Base-by-base conservation (phyloP, 495 filamentous ascomycete species). In the Penicillium longicatenatum region DNA sequence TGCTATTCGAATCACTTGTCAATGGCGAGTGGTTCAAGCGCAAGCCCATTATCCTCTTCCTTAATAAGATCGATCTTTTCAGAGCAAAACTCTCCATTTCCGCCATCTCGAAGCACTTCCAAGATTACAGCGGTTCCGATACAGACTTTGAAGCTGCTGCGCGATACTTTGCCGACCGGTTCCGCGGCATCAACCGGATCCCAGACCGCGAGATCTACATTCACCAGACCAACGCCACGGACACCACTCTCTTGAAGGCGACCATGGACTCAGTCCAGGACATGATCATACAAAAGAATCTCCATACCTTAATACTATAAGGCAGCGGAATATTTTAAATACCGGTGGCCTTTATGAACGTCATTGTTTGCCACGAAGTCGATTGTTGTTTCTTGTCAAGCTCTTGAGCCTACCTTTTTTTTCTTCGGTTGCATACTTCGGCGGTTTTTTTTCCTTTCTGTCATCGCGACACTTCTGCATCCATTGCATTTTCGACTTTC, bases 11-110 rank as follows among this genome's bases (percentile, higher is more conserved):
- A 75, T 96, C 91, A 10, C 92, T 98, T 63, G 91, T 91, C 68
- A 97, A 97, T 68, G 96, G 92, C 21, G 89, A 95, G 65, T 98
- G 95, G 93, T 98, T 98, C 75, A 89, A 92, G 64, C 90, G 89
- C 62, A 96, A 94, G 42, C 89, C 94, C 17, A 90, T 98, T 66
- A 98, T 98, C 59, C 84, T 98, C 39, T 98, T 98, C 80, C 81
- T 98, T 55, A 98, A 98, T 86, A 98, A 98, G 82, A 97, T 97
- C 75, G 94, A 98, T 75, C 83, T 97, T 16, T 98, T 98, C 84
- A 92, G 87, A 70, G 86, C 88, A 61, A 98, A 98, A 79, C 83
- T 98, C 21, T 70, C 79, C 12, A 78, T 82, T 45, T 93, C 89
- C 58, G 87, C 92, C 9, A 91, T 98, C 70, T 87, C 87, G 42